A percentile compares a stretch with the other conserved stretches of the same genome.
Evolutionary conservation across 2,329 filamentous ascomycete species (phyloP).

Genomic region (Colletotrichum musae): DNA sequence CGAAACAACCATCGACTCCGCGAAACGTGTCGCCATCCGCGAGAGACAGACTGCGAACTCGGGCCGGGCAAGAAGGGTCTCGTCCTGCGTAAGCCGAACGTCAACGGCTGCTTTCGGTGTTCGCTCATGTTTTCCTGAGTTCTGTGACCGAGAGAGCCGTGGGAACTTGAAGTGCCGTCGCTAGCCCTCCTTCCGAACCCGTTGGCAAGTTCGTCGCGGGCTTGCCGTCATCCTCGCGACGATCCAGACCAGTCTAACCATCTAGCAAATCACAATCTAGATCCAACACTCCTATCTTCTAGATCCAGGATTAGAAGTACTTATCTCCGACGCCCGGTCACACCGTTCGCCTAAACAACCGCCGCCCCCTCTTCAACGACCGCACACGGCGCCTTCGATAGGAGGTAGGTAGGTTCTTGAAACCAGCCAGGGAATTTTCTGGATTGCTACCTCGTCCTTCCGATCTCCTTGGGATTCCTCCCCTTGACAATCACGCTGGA

Average conservation of each 20-base stretch:
- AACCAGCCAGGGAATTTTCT: background rate
- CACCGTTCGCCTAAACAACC: slow-evolving; percentile 13
- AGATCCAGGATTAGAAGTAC: background rate
- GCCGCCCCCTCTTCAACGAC: background rate
- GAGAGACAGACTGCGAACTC: background rate
- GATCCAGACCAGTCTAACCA: slow-evolving; percentile 3
- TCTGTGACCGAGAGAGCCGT: background rate
- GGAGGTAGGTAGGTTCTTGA: background rate
- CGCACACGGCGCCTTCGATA: slow-evolving; percentile 8
- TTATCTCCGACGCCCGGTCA: slow-evolving; percentile 14
- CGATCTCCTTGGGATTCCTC: background rate
- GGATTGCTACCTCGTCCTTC: background rate
- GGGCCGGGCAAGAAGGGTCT: slow-evolving; percentile 9
- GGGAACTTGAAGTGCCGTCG: background rate
- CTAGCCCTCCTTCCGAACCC: slow-evolving; percentile 16
- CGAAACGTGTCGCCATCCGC: slow-evolving; percentile 1
- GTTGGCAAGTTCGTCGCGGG: slow-evolving; percentile 7
- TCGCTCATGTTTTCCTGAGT: too few relatives aligned
- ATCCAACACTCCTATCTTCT: background rate
- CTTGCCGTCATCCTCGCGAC: background rate
- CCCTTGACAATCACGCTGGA: background rate
- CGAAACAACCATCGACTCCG: background rate
- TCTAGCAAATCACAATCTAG: background rate
- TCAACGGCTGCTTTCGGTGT: slow-evolving; percentile 3
- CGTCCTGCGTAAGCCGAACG: slow-evolving; percentile 13